Conservation (phyloP, 2,329 filamentous ascomycete species). For the Colletotrichum coccodes region DNA sequence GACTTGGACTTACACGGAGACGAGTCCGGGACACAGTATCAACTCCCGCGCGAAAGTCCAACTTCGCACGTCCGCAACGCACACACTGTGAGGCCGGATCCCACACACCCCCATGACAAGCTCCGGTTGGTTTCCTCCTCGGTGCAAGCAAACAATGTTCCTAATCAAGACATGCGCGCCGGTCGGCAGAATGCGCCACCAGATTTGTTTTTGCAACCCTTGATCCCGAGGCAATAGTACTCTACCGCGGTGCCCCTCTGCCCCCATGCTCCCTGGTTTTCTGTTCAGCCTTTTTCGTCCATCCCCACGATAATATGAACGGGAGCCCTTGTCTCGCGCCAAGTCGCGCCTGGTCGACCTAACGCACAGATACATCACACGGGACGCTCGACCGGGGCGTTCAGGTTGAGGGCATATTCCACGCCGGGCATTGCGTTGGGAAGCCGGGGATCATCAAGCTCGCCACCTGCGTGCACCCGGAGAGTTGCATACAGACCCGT, state of each 20-base stretch:
- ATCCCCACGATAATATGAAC: not conserved
- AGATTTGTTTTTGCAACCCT: not conserved
- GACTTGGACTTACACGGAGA: constrained; percentile 23
- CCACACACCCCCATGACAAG: constrained; percentile 31
- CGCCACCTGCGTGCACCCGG: not conserved
- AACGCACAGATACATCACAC: not conserved
- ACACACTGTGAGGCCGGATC: constrained; percentile 31
- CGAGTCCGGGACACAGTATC: constrained; percentile 29
- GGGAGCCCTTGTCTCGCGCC: not conserved
- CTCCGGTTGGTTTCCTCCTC: constrained; percentile 24
- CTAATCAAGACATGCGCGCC: constrained; percentile 22
- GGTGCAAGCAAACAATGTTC: constrained; percentile 27
- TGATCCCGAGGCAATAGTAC: not conserved
- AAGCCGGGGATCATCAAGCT: not conserved
- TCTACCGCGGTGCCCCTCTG: not conserved
- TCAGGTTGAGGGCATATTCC: not conserved
- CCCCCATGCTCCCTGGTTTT: not conserved
- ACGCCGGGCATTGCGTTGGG: not conserved
- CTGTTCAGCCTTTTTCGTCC: not conserved
- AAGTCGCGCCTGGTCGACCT: not conserved
- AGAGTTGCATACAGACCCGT: not conserved
- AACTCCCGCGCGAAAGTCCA: constrained; percentile 9
- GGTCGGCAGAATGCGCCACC: constrained; percentile 6
- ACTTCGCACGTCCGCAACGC: constrained; percentile 31
- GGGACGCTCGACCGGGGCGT: not conserved